Percentiles rank a stretch among this genome's conserved stretches.
phyloP scores from a whole-genome alignment of 345 rosid genomes.

The Gossypium anomalum region DNA sequence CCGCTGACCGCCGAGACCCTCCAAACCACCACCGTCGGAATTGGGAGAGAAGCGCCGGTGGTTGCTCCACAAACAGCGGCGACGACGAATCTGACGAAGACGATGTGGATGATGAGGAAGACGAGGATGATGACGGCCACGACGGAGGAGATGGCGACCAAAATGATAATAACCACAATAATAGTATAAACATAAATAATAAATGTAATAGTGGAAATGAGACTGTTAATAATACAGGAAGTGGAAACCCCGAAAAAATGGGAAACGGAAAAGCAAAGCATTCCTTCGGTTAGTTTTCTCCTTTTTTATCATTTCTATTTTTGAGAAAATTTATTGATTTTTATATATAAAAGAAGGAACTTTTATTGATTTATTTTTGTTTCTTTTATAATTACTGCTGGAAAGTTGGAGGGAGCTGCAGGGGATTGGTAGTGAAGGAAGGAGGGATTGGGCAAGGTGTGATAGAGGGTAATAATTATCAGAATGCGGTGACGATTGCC shows the following conservation, averaged over 20 bases:
- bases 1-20: slow-evolving; percentile 14
- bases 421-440: slow-evolving; percentile 46
- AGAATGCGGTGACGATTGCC: slow-evolving; percentile 39
- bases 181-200: slow-evolving; percentile 17
- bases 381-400: not conserved
- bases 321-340: not conserved
- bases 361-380: not conserved
- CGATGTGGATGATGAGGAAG: slow-evolving; percentile 42
- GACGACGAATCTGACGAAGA: slow-evolving; percentile 46
- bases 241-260: slow-evolving; percentile 20
- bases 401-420: slow-evolving; percentile 21
- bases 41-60: slow-evolving; percentile 29
- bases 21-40: slow-evolving; percentile 17
- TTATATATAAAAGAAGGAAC: not conserved
- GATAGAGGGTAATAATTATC: slow-evolving; percentile 21
- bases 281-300: slow-evolving; percentile 27
- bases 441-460: slow-evolving; percentile 33
- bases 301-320: not conserved
- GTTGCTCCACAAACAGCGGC: slow-evolving; percentile 22
- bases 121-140: slow-evolving; percentile 34
- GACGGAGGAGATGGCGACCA: slow-evolving; percentile 21
- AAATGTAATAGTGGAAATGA: slow-evolving; percentile 16
- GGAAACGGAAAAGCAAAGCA: slow-evolving; percentile 45
- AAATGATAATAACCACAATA: slow-evolving; percentile 14
- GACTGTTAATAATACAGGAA: slow-evolving; percentile 17